Evolutionary conservation across 345 rosid genomes (phyloP), one percentile per base, ranked within the genome.

Genomic region (Citrus reticulata): DNA sequence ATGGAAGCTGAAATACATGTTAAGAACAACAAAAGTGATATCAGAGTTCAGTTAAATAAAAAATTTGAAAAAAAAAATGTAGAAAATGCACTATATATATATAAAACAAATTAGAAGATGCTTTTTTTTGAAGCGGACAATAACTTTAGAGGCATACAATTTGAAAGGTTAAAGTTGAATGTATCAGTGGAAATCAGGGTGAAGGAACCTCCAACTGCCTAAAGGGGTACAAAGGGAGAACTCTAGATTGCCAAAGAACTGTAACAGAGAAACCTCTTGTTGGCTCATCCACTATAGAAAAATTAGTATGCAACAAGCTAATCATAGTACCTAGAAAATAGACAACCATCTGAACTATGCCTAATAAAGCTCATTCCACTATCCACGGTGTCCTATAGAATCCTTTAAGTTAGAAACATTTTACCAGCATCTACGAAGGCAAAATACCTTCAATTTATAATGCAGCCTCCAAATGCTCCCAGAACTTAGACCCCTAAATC

Each of bases 1-100:
- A 93, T 6, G 99, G 99, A 75, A 94, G 89, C 98, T 96, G 89
- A 76, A 78, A 86, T 24, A 75, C 32, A 79, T 39, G 65, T 69
- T 34, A 69, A 11, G 72, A 72, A 74, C 46, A 64, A 61, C 25
- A 51, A 64, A 71, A 30, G 37, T 49, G 5, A 58, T 49, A 39
- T 42, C 10, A 25, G 57, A 55, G 39, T 35, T 34, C 13, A 59
- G 37, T 55, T 59, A 63, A 24, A 11, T 55, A 42, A 51, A 61
- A 51, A 77, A 1, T 2, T 2, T 35, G 20, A 14, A 30, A 37
- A 57, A 37, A 57, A 63, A 60, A 55, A 37, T 7, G 51, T 27
- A 25, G 5, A 46, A 25, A 25, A 70, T 27, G 64, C 40, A 60
- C 17, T 59, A 75, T 13, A 35, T 42, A 25, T 1, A 49, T 20